phyloP scores from a whole-genome alignment of 768 basidiomycete genomes.

The Chiua virens region DNA sequence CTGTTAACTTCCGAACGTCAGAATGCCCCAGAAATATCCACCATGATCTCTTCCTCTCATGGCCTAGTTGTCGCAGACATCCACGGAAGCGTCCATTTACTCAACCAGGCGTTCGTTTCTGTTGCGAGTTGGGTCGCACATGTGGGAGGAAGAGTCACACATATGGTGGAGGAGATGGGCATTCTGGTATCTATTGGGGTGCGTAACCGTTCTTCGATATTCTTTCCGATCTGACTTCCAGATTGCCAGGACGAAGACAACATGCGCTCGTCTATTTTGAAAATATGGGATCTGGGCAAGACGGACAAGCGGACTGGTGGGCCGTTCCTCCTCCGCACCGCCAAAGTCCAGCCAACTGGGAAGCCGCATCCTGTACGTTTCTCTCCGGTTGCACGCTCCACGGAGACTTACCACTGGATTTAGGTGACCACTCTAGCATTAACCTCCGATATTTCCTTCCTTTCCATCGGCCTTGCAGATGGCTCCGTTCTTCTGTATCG shows the following conservation, averaged over 20 bases:
- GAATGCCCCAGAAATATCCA: conserved; percentile 73
- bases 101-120: conserved; percentile 73
- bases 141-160: conserved; percentile 75
- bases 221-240: conserved; percentile 12
- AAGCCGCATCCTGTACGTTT: conserved; percentile 72
- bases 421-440: conserved; percentile 80
- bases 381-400: background rate
- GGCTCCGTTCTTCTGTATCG: conserved; percentile 91
- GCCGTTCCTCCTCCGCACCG: conserved; percentile 68
- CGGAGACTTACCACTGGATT: background rate
- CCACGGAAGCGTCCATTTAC: conserved; percentile 77
- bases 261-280: conserved; percentile 66
- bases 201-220: conserved; percentile 28
- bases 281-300: conserved; percentile 86
- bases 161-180: conserved; percentile 80
- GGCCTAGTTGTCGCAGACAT: conserved; percentile 83
- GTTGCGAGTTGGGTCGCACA: conserved; percentile 79
- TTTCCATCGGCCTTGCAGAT: conserved; percentile 92
- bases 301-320: conserved; percentile 62
- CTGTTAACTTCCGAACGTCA: conserved; percentile 24
- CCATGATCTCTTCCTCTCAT: conserved; percentile 57
- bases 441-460: conserved; percentile 73
- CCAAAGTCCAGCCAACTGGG: conserved; percentile 72
- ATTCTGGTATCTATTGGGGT: conserved; percentile 90
- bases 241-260: conserved; percentile 68